Conservation (phyloP, 306 rosid genomes). For the Dalbergia oliveri region DNA sequence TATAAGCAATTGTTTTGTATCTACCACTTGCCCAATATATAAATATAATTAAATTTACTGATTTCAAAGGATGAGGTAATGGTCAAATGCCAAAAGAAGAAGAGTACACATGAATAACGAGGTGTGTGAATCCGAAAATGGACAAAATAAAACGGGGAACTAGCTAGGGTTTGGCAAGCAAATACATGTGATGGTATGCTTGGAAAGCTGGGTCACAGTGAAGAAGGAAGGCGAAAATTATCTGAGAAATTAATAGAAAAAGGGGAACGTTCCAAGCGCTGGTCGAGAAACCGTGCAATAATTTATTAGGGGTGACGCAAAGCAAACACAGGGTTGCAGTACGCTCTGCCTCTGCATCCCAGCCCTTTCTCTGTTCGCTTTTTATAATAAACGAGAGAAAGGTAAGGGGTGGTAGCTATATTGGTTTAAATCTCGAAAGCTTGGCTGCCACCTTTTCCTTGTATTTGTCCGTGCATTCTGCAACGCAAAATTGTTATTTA, state of each 20-base stretch:
- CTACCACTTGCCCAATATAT: not conserved
- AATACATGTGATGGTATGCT: conserved; percentile 67
- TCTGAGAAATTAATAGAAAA: conserved; percentile 14
- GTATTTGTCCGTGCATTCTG: conserved; percentile 3
- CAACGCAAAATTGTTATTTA: not conserved
- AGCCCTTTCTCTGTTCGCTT: conserved; percentile 12
- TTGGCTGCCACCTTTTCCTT: conserved; percentile 11
- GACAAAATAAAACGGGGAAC: not conserved
- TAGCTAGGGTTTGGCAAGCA: conserved; percentile 42
- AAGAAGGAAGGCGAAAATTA: conserved; percentile 17
- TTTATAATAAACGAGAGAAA: conserved; percentile 56
- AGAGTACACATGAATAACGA: no score
- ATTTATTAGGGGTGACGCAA: conserved; percentile 60
- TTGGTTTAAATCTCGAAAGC: conserved; percentile 44
- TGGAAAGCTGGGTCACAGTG: conserved; percentile 57
- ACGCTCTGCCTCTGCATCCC: conserved; percentile 12
- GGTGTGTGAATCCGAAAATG: no score
- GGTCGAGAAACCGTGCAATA: conserved; percentile 56
- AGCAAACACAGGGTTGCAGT: conserved; percentile 53
- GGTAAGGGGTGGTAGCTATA: conserved; percentile 26
- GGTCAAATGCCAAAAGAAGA: no score
- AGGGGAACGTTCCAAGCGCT: conserved; percentile 53
- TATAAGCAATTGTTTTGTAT: not conserved
- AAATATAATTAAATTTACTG: not conserved
- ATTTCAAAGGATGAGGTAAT: conserved; percentile 9